A percentile compares a stretch with the other conserved stretches of the same genome.
Evolutionary conservation across 352 stramenopile genomes (phyloP).

Genomic region (Globisporangium megalacanthum): DNA sequence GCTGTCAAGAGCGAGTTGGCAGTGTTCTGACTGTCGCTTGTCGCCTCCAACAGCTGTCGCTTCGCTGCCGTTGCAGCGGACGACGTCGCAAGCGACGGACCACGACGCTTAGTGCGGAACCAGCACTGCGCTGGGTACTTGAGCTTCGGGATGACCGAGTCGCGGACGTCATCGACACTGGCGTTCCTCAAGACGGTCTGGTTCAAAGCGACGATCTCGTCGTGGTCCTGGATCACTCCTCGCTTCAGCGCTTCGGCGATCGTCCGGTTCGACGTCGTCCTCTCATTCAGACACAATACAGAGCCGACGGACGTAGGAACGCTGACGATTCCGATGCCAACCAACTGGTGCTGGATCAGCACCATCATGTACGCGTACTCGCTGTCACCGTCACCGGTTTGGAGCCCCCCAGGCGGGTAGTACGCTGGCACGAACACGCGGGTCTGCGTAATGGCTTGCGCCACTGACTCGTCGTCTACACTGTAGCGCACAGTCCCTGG

Average conservation of each 20-base stretch:
- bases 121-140: conserved; percentile 44
- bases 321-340: conserved; percentile 46
- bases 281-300: conserved; percentile 22
- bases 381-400: conserved; percentile 15
- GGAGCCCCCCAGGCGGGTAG: conserved; percentile 18
- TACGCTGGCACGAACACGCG: conserved; percentile 30
- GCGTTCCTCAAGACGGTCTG: conserved; percentile 32
- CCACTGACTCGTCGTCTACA: background rate
- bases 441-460: conserved; percentile 7
- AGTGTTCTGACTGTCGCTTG: background rate
- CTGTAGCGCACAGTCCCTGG: no score
- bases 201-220: conserved; percentile 67
- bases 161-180: conserved; percentile 20
- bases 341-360: conserved; percentile 38
- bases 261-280: conserved; percentile 28
- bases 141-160: conserved; percentile 24
- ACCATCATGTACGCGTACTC: conserved; percentile 61
- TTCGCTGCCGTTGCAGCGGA: background rate
- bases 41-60: background rate
- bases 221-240: conserved; percentile 49
- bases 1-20: background rate
- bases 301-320: background rate
- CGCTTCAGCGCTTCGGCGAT: conserved; percentile 38
- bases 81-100: background rate
- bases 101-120: conserved; percentile 41